These are phyloP conservation scores for Bipolaris oryzae DNA, from an alignment of 2,329 filamentous ascomycete genomes.

Conservation along the genomic window DNA sequence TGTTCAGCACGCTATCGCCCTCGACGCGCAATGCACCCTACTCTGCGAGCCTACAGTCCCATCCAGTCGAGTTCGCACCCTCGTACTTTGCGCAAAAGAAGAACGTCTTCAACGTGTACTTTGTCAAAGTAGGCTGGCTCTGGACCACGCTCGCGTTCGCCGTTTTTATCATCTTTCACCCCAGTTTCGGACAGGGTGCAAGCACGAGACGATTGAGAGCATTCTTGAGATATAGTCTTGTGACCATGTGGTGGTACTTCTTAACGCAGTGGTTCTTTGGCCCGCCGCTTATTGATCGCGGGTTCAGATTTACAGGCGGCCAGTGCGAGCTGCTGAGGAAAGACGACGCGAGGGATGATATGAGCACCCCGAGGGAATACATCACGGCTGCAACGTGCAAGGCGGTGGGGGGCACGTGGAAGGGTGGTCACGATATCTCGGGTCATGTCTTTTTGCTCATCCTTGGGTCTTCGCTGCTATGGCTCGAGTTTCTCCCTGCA, in stretches of 20 bases:
- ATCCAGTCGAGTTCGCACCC: slow-evolving; percentile 64
- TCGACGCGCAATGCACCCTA: slow-evolving; percentile 67
- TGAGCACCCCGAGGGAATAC: slow-evolving; percentile 55
- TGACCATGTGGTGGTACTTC: slow-evolving; percentile 80
- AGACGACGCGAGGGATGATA: slow-evolving; percentile 55
- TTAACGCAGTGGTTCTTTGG: slow-evolving; percentile 98
- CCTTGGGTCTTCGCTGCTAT: slow-evolving; percentile 78
- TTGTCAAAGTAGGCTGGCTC: slow-evolving; percentile 94
- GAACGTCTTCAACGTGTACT: slow-evolving; percentile 90
- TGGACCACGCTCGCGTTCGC: slow-evolving; percentile 83
- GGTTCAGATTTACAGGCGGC: slow-evolving; percentile 87
- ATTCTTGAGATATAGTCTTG: slow-evolving; percentile 68
- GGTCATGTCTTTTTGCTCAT: slow-evolving; percentile 95
- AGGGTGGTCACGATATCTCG: slow-evolving; percentile 93
- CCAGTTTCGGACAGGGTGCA: slow-evolving; percentile 56
- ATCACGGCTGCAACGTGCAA: slow-evolving; percentile 82
- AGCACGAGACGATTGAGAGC: slow-evolving; percentile 62
- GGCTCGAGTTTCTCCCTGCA: slow-evolving; percentile 76
- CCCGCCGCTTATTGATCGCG: slow-evolving; percentile 84
- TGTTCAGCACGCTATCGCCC: slow-evolving; percentile 81
- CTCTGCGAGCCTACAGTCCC: slow-evolving; percentile 66
- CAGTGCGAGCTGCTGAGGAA: slow-evolving; percentile 69
- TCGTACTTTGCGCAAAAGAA: slow-evolving; percentile 93
- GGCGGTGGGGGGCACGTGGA: slow-evolving; percentile 80
- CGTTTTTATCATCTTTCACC: slow-evolving; percentile 72